Conservation (phyloP, 176 grass and related monocot species). For the Zoysia pacifica region DNA sequence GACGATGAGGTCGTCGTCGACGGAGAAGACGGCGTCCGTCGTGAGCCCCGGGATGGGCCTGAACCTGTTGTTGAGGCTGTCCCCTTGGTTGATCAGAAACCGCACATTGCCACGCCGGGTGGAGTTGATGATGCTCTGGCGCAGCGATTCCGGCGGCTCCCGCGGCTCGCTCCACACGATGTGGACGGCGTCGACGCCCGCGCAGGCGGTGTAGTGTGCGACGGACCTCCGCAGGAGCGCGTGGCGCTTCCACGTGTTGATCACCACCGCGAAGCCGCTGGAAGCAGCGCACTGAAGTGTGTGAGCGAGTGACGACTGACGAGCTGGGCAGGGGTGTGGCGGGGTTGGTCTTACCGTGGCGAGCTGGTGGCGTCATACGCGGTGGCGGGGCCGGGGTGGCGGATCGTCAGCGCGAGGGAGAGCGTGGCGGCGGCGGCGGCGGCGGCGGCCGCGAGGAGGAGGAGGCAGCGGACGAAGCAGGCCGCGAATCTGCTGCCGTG, state of each 20-base stretch:
- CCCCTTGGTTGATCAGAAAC: constrained; percentile 60
- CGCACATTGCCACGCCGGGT: not conserved
- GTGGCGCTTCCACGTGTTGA: constrained; percentile 90
- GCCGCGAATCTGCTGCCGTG: constrained; percentile 13
- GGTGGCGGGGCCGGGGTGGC: not conserved
- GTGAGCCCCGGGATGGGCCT: constrained; percentile 60
- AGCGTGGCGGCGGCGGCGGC: constrained; percentile 26
- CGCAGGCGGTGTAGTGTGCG: constrained; percentile 70
- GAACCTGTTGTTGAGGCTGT: constrained; percentile 94
- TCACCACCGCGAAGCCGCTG: constrained; percentile 70
- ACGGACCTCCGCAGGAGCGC: constrained; percentile 62
- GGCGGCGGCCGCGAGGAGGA: constrained; percentile 38
- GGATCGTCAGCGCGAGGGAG: constrained; percentile 29
- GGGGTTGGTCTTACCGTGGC: constrained; percentile 28
- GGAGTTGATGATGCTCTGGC: constrained; percentile 30
- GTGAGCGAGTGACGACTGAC: not conserved
- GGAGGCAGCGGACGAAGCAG: constrained; percentile 23
- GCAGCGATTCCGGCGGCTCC: constrained; percentile 53
- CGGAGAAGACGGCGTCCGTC: constrained; percentile 78
- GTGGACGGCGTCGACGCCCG: constrained; percentile 63
- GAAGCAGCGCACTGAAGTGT: not conserved
- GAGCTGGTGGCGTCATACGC: not conserved
- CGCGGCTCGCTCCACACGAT: constrained; percentile 88
- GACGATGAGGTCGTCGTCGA: constrained; percentile 89
- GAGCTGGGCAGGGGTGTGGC: not conserved